Base-by-base conservation (phyloP, 225 moss, liverwort and hornwort genomes). In the Rhytidiadelphus loreus region DNA sequence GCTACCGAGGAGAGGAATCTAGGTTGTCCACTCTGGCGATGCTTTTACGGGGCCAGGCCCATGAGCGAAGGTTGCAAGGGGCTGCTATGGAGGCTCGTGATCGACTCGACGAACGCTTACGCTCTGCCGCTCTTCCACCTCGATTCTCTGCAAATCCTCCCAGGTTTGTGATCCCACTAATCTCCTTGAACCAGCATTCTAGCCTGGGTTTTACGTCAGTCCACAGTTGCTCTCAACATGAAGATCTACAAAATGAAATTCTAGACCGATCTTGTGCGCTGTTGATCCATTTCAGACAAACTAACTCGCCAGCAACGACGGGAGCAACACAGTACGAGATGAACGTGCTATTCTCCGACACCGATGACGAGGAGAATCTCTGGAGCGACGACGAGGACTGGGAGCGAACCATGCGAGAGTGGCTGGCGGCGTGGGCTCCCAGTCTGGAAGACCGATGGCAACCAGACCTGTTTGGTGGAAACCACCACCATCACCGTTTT, bases 311-410 rank as follows among this genome's bases (percentile, higher is more conserved):
- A 44, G 80, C 73, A 41, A 53, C 86, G 79, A 57, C 84, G 35
- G 92, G 81, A 83, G 69, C 77, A 43, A 64, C 90, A 21, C 95
- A 90, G 62, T 94, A 91, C 66, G 95, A 96, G 81, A 84, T 92
- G 93, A 95, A 89, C 82, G 89, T 94, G 65, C 87, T 92, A 43
- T 94, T 95, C 86, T 96, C 95, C 50, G 95, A 94, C 61, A 93
- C 92, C 32, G 96, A 98, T 28, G 98, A 98, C 43, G 96, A 98
- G 41, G 98, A 96, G 65, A 95, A 93, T 83, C 86, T 94, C 37
- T 96, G 95, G 95, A 96, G 97, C 80, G 98, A 98, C 57, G 98
- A 98, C 68, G 97, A 98, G 52, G 95, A 95, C 62, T 97, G 98
- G 95, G 98, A 97, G 88, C 92, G 97, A 50, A 98, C 96, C 77